phyloP scores from a whole-genome alignment of 2,329 filamentous ascomycete genomes.

The Tricladium varicosporioides region DNA sequence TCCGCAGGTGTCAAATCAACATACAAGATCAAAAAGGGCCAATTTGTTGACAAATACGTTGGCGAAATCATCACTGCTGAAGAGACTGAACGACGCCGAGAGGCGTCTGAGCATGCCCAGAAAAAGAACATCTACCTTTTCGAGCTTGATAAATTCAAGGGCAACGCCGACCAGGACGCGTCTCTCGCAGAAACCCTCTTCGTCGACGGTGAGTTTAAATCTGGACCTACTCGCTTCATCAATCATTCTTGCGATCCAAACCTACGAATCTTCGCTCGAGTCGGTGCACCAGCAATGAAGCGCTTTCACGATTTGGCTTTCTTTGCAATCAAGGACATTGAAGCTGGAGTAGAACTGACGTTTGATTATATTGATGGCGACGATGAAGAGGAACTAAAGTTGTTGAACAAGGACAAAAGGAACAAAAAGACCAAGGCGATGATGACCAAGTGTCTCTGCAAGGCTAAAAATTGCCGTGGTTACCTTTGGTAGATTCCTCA shows the following conservation, averaged over 20 bases:
- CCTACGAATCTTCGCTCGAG: slow-evolving; percentile 74
- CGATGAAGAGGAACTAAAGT: slow-evolving; percentile 42
- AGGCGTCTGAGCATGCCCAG: slow-evolving; percentile 50
- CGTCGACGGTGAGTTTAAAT: slow-evolving; percentile 72
- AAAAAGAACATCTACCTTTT: slow-evolving; percentile 80
- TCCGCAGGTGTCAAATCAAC: slow-evolving; percentile 60
- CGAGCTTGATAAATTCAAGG: slow-evolving; percentile 73
- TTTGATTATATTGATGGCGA: slow-evolving; percentile 77
- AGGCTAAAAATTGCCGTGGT: slow-evolving; percentile 63
- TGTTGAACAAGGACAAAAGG: slow-evolving; percentile 49
- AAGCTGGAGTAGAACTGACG: slow-evolving; percentile 65
- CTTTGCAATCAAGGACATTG: slow-evolving; percentile 68
- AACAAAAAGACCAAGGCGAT: slow-evolving; percentile 40
- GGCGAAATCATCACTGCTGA: slow-evolving; percentile 65
- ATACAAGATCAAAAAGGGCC: slow-evolving; percentile 63
- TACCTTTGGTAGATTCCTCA: slow-evolving; percentile 57
- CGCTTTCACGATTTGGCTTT: slow-evolving; percentile 74
- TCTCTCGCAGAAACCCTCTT: slow-evolving; percentile 53
- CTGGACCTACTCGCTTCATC: slow-evolving; percentile 76
- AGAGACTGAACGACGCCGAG: slow-evolving; percentile 65
- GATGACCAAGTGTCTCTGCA: slow-evolving; percentile 62
- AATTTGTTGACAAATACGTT: slow-evolving; percentile 78
- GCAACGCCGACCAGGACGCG: slow-evolving; percentile 47
- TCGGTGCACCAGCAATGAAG: slow-evolving; percentile 73
- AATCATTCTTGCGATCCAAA: slow-evolving; percentile 83